Conservation (phyloP, 73 alveolate genomes). For the Blepharisma stoltei region DNA sequence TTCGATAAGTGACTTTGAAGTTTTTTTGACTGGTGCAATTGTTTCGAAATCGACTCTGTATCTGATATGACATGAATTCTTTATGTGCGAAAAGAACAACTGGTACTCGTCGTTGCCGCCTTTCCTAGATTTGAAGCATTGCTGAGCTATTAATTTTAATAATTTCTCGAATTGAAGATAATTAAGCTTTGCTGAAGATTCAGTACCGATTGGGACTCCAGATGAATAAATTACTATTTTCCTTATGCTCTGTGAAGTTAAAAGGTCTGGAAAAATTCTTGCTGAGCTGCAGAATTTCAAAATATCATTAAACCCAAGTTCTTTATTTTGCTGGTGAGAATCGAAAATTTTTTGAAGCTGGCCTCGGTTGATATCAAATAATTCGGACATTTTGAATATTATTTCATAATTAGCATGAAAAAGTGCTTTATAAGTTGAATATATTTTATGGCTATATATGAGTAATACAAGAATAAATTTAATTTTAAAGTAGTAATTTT, state of each 20-base stretch:
- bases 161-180: conserved; percentile 24
- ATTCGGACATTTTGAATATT: conserved; percentile 1
- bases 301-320: neutral
- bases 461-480: no score
- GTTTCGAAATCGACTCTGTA: neutral
- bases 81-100: neutral
- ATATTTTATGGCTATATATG: no score
- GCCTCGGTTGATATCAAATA: conserved; percentile 1
- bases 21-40: neutral
- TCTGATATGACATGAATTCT: neutral
- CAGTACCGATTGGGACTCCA: neutral
- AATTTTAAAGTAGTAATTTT: no score
- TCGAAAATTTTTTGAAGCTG: conserved; percentile 12
- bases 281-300: conserved; percentile 19
- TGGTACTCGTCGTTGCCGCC: neutral
- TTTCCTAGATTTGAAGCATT: neutral
- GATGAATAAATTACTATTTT: neutral
- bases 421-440: no score
- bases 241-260: conserved; percentile 8
- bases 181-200: neutral
- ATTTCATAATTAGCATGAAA: no score
- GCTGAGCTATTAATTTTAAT: neutral
- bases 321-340: conserved; percentile 3
- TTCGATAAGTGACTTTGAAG: neutral
- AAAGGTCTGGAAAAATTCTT: conserved; percentile 13